Percentiles rank a stretch among this genome's conserved stretches.
Conservation (phyloP, 2,329 filamentous ascomycete genomes). For the Nemania sp. region DNA sequence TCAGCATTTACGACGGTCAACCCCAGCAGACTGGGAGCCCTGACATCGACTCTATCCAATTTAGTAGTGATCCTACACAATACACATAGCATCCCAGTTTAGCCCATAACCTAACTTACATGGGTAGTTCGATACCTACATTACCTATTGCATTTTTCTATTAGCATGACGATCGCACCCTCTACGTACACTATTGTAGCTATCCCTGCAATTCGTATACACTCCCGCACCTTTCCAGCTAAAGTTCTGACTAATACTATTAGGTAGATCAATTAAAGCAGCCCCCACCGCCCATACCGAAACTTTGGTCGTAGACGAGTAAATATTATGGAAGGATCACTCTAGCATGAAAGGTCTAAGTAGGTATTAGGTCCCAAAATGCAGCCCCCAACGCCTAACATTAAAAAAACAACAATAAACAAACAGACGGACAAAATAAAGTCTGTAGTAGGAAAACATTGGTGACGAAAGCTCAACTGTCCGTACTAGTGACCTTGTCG, state of each 20-base stretch:
- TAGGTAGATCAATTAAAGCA: neutral
- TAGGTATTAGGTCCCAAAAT: conserved; percentile 3
- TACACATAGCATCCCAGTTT: neutral
- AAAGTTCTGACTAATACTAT: neutral
- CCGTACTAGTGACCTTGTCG: conserved; percentile 38
- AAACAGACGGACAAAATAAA: conserved; percentile 15
- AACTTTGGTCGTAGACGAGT: neutral
- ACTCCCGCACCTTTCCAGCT: neutral
- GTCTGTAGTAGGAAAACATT: conserved; percentile 1
- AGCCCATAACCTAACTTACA: neutral
- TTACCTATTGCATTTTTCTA: neutral
- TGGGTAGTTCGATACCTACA: neutral
- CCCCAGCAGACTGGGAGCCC: conserved; percentile 5
- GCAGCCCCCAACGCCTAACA: conserved; percentile 22
- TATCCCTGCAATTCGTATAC: neutral
- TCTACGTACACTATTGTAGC: neutral
- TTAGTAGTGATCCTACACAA: neutral
- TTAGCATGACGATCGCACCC: neutral
- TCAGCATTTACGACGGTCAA: conserved; percentile 14
- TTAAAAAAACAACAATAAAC: neutral
- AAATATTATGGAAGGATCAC: neutral
- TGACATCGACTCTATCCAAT: neutral
- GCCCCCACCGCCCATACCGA: neutral
- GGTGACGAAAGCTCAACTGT: conserved; percentile 21
- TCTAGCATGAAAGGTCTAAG: neutral